phyloP scores from a whole-genome alignment of 192 early-diverging fungal species.

The Mortierella claussenii region DNA sequence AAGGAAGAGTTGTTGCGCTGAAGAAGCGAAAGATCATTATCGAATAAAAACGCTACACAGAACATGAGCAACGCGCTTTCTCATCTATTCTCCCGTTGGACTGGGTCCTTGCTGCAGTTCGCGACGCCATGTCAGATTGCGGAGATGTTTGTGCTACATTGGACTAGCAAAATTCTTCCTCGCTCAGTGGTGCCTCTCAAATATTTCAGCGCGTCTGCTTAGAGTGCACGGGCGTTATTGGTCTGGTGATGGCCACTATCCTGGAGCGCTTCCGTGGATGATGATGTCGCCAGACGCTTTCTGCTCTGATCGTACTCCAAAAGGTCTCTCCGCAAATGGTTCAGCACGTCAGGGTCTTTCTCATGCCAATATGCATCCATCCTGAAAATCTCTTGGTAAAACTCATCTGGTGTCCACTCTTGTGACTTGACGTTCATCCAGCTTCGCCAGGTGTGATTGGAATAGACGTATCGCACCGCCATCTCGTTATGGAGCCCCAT shows the following conservation, averaged over 20 bases:
- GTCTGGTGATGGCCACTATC: background rate
- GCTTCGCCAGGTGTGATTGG: background rate
- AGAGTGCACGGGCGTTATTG: background rate
- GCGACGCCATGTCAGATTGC: too few species aligned
- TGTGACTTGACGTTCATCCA: background rate
- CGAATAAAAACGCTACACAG: background rate
- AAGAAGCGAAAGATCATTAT: background rate
- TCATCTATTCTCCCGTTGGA: too few species aligned
- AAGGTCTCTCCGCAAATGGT: slow-evolving; percentile 8
- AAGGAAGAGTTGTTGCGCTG: background rate
- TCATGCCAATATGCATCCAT: slow-evolving; percentile 5
- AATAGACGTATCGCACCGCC: background rate
- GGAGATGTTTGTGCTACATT: too few species aligned
- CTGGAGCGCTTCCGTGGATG: too few species aligned
- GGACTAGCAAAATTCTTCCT: too few species aligned
- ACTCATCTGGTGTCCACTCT: background rate
- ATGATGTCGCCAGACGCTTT: background rate
- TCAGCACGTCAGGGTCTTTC: background rate
- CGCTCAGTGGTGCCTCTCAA: too few species aligned
- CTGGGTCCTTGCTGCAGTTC: too few species aligned
- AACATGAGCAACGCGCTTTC: too few species aligned
- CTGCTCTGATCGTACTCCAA: slow-evolving; percentile 3
- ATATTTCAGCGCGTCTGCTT: too few species aligned
- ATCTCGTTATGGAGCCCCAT: slow-evolving; percentile 1
- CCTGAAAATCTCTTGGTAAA: slow-evolving; percentile 8